Evolutionary conservation across 129 eudicot species (phyloP).

Genomic region (Centaurea solstitialis): DNA sequence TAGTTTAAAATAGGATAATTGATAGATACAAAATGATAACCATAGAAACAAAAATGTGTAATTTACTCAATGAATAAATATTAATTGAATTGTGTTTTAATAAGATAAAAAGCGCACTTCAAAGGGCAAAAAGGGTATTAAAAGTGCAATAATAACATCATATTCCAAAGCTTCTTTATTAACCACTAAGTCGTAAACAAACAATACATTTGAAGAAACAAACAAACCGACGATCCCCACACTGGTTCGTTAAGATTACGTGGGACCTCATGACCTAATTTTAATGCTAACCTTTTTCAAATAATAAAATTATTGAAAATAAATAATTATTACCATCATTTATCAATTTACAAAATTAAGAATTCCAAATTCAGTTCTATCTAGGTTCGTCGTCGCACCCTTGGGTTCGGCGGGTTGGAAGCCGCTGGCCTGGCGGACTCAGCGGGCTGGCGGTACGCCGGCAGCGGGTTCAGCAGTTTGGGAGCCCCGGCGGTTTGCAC

Average conservation of each 20-base stretch:
- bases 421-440: too few relatives aligned
- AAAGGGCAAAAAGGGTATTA: conserved; percentile 1
- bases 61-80: too few relatives aligned
- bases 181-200: neutral
- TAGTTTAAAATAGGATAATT: too few relatives aligned
- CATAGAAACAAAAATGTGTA: too few relatives aligned
- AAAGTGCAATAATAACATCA: neutral
- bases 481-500: too few relatives aligned
- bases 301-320: neutral
- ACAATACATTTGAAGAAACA: neutral
- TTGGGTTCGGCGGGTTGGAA: too few relatives aligned
- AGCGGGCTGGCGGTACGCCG: too few relatives aligned
- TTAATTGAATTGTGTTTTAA: neutral
- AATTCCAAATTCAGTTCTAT: neutral
- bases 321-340: neutral
- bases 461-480: too few relatives aligned
- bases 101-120: neutral
- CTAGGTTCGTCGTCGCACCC: too few relatives aligned
- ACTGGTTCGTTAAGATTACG: neutral
- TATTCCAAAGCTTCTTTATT: neutral
- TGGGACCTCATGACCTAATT: conserved; percentile 1
- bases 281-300: neutral
- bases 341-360: neutral
- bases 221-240: neutral
- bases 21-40: too few relatives aligned